A percentile compares a stretch with the other conserved stretches of the same genome.
phyloP scores from a whole-genome alignment of 2,329 filamentous ascomycete genomes.

The Colletotrichum spaethianum region DNA sequence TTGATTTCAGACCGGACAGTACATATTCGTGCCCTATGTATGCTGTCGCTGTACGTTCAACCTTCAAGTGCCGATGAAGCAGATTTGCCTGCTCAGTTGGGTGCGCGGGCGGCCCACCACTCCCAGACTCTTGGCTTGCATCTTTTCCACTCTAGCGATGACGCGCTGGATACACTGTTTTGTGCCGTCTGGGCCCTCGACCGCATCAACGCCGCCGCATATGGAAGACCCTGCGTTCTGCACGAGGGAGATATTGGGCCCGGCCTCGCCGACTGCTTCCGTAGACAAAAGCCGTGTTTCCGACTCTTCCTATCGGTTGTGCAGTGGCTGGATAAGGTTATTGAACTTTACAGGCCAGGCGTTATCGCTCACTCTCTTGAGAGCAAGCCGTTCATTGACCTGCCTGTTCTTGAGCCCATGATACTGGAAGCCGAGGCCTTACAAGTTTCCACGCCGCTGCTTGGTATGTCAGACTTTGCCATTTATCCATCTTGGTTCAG shows the following conservation, averaged over 20 bases:
- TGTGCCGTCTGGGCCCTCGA: constrained; percentile 75
- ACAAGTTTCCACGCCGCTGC: constrained; percentile 62
- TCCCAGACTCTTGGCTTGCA: constrained; percentile 71
- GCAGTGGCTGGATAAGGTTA: constrained; percentile 70
- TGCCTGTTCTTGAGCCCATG: constrained; percentile 71
- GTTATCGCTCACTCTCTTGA: constrained; percentile 42
- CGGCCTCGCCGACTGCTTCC: constrained; percentile 65
- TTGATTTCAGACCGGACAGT: constrained; percentile 68
- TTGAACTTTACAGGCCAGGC: constrained; percentile 71
- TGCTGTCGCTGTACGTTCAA: constrained; percentile 73
- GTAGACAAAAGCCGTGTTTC: constrained; percentile 67
- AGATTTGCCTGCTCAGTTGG: constrained; percentile 68
- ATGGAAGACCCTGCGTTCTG: constrained; percentile 71
- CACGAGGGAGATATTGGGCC: constrained; percentile 73
- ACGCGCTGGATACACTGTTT: constrained; percentile 64
- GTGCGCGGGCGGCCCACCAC: constrained; percentile 69
- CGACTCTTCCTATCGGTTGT: constrained; percentile 69
- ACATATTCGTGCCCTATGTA: constrained; percentile 66
- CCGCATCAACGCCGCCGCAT: constrained; percentile 71
- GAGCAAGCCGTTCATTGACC: constrained; percentile 64
- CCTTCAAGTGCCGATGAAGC: constrained; percentile 67
- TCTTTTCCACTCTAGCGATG: constrained; percentile 56
- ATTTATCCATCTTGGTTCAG: neutral
- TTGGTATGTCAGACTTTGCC: constrained; percentile 56
- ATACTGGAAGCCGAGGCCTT: constrained; percentile 68